These are phyloP conservation scores for Globisporangium parvum DNA, from an alignment of 352 stramenopile species.

Conservation along the genomic window DNA sequence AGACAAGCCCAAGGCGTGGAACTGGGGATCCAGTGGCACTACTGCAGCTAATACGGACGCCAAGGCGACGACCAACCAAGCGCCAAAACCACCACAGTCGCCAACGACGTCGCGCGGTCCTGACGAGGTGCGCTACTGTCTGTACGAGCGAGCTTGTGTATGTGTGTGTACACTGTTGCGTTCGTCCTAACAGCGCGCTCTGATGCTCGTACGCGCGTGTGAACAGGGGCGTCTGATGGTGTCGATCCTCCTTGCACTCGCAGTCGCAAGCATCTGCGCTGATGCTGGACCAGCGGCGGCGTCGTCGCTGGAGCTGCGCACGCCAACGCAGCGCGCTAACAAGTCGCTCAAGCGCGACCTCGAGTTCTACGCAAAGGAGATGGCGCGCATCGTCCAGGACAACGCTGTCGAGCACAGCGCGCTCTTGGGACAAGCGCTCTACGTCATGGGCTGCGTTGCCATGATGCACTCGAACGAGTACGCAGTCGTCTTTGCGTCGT, in stretches of 20 bases:
- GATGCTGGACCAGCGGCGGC: constrained; percentile 4
- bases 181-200: neutral
- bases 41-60: neutral
- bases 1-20: constrained; percentile 9
- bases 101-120: constrained; percentile 1
- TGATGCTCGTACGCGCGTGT: neutral
- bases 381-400: constrained; percentile 25
- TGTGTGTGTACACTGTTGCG: too few relatives aligned
- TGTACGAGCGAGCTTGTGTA: too few relatives aligned
- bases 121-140: constrained; percentile 9
- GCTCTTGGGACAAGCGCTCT: constrained; percentile 37
- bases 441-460: constrained; percentile 32
- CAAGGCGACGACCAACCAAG: neutral
- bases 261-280: constrained; percentile 20
- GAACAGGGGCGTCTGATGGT: constrained; percentile 19
- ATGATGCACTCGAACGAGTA: constrained; percentile 51
- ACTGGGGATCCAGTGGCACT: constrained; percentile 5
- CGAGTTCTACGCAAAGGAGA: constrained; percentile 77
- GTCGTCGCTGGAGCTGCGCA: neutral
- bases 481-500: constrained; percentile 31
- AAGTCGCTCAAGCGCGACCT: constrained; percentile 56
- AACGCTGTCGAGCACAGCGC: constrained; percentile 20
- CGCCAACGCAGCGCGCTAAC: constrained; percentile 12
- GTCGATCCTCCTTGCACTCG: constrained; percentile 27
- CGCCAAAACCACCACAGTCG: too few relatives aligned